A percentile compares a stretch with the other conserved stretches of the same genome.
Evolutionary conservation across 2,329 filamentous ascomycete genomes (phyloP).

Genomic region (Aspergillus tanneri): DNA sequence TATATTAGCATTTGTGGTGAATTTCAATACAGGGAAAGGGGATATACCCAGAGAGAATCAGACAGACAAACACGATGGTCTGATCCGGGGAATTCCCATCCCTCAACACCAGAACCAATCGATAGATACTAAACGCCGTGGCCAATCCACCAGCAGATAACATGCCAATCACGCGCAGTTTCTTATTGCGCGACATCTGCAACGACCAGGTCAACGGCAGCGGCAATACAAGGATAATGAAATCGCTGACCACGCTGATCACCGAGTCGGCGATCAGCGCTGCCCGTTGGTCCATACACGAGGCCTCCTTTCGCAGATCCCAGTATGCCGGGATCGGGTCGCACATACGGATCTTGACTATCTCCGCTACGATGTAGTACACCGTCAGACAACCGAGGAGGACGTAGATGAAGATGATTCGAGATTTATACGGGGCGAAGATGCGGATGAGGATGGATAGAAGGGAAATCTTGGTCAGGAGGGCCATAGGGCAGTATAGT

Average conservation of each 20-base stretch:
- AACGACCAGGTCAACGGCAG: constrained; percentile 42
- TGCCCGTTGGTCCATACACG: constrained; percentile 38
- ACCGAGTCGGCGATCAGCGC: constrained; percentile 41
- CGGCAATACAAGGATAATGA: constrained; percentile 38
- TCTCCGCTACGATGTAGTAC: constrained; percentile 39
- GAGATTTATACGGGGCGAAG: constrained; percentile 37
- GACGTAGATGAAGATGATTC: constrained; percentile 36
- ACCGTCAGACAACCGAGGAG: constrained; percentile 33
- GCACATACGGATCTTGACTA: constrained; percentile 42
- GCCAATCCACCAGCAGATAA: constrained; percentile 41
- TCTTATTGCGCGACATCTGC: constrained; percentile 38
- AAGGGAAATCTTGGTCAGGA: constrained; percentile 40
- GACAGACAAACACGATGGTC: constrained; percentile 37
- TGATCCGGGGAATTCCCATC: constrained; percentile 32
- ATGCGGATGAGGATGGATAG: constrained; percentile 40
- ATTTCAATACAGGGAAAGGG: neutral
- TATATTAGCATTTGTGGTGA: neutral
- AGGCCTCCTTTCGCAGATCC: constrained; percentile 22
- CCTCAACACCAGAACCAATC: constrained; percentile 35
- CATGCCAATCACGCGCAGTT: constrained; percentile 39
- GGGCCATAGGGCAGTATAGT: constrained; percentile 43
- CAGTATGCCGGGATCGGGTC: constrained; percentile 39
- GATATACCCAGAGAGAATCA: constrained; percentile 42
- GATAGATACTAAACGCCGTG: constrained; percentile 40
- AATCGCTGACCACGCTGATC: constrained; percentile 40